A percentile compares a stretch with the other conserved stretches of the same genome.
Conservation (phyloP, 495 filamentous ascomycete genomes). For the Xylaria telfairii region DNA sequence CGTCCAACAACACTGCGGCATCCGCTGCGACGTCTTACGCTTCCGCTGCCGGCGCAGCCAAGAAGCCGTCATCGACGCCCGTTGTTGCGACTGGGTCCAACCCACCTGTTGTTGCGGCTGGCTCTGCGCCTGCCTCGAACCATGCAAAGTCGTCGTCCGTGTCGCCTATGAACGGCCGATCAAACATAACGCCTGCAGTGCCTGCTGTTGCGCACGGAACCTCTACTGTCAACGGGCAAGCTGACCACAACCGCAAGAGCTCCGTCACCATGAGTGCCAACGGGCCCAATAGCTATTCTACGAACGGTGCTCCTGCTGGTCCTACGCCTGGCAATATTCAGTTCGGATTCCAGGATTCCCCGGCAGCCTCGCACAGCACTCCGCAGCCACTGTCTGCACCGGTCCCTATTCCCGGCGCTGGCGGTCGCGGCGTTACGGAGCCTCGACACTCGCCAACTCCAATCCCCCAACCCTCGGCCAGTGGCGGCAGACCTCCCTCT, state of each 20-base stretch:
- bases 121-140: constrained; percentile 69
- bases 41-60: constrained; percentile 77
- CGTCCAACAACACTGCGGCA: constrained; percentile 66
- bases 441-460: constrained; percentile 84
- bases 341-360: constrained; percentile 82
- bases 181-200: constrained; percentile 73
- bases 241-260: constrained; percentile 79
- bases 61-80: constrained; percentile 70
- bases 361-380: constrained; percentile 66
- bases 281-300: constrained; percentile 72
- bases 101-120: constrained; percentile 67
- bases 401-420: constrained; percentile 67
- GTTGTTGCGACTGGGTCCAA: constrained; percentile 74
- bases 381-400: constrained; percentile 65
- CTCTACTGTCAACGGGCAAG: constrained; percentile 60
- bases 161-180: constrained; percentile 85
- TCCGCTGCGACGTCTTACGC: constrained; percentile 71
- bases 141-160: constrained; percentile 79
- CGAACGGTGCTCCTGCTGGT: constrained; percentile 71
- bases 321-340: constrained; percentile 65
- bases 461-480: constrained; percentile 84
- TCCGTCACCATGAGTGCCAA: constrained; percentile 87
- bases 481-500: constrained; percentile 82
- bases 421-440: constrained; percentile 67
- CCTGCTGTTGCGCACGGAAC: constrained; percentile 57